Percentiles rank a stretch among this genome's conserved stretches.
phyloP scores from a whole-genome alignment of 2,329 filamentous ascomycete species.

The Albifimbria verrucaria region DNA sequence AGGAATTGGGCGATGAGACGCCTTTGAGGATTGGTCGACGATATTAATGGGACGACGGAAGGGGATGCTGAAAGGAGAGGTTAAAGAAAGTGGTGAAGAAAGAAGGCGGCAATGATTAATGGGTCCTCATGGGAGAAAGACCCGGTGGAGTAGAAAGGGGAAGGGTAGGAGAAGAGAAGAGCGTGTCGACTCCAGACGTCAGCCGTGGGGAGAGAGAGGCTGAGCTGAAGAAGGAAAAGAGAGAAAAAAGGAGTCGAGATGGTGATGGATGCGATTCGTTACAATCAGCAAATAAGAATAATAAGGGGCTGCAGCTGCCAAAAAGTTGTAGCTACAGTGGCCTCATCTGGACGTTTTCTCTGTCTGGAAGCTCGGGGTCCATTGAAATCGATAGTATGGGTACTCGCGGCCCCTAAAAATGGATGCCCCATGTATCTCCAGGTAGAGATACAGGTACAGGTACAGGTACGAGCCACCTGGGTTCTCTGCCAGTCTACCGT shows the following conservation, averaged over 20 bases:
- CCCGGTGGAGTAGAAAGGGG: conserved; percentile 1
- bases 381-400: neutral
- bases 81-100: conserved; percentile 17
- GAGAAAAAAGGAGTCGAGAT: conserved; percentile 13
- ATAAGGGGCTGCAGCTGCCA: conserved; percentile 12
- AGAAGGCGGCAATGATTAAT: conserved; percentile 12
- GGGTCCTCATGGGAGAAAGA: conserved; percentile 3
- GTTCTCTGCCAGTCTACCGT: too few species aligned
- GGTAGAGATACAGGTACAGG: neutral
- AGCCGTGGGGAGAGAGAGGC: conserved; percentile 8
- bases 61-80: conserved; percentile 7
- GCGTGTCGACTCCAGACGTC: neutral
- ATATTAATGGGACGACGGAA: conserved; percentile 3
- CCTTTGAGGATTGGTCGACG: neutral
- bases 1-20: conserved; percentile 2
- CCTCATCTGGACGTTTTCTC: conserved; percentile 22
- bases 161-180: conserved; percentile 3
- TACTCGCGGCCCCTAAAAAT: conserved; percentile 1
- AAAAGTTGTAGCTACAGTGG: conserved; percentile 37
- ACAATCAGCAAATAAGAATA: conserved; percentile 9
- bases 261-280: conserved; percentile 3
- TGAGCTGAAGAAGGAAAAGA: conserved; percentile 13
- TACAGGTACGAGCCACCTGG: too few species aligned
- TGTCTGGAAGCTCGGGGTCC: conserved; percentile 1
- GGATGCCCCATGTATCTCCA: neutral